Conservation (phyloP, 2,329 filamentous ascomycete species). For the Beauveria asiatica region DNA sequence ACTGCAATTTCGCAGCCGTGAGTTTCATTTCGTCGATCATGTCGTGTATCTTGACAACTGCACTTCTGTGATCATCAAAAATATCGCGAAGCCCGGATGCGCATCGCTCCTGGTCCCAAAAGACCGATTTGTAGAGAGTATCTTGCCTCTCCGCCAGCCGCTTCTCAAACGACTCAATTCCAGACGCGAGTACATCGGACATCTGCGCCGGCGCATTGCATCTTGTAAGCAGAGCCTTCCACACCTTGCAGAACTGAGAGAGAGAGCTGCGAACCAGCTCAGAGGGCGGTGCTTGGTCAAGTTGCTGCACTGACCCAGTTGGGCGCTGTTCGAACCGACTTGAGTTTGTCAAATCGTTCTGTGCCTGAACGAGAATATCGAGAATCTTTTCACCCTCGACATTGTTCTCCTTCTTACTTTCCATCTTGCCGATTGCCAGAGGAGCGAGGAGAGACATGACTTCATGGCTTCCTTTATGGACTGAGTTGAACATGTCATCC, state of each 20-base stretch:
- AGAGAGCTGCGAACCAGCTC: neutral
- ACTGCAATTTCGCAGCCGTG: neutral
- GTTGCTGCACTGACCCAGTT: neutral
- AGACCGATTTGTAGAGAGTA: neutral
- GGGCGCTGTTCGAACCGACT: conserved; percentile 1
- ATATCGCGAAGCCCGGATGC: neutral
- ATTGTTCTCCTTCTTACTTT: neutral
- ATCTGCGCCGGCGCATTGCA: neutral
- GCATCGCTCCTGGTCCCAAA: neutral
- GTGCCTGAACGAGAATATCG: neutral
- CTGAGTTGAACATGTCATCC: conserved; percentile 1
- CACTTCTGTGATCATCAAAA: neutral
- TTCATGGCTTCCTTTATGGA: neutral
- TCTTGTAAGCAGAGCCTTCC: neutral
- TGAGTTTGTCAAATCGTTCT: conserved; percentile 2
- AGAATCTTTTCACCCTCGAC: neutral
- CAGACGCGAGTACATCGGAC: neutral
- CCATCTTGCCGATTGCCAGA: neutral
- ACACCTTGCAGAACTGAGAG: neutral
- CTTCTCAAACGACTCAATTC: neutral
- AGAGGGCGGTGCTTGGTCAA: neutral
- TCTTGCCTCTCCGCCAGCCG: neutral
- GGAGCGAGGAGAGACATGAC: neutral
- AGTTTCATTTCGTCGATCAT: neutral
- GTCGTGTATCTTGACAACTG: neutral